Conservation (phyloP, 2,329 filamentous ascomycete species). For the Phialophora verrucosa region DNA sequence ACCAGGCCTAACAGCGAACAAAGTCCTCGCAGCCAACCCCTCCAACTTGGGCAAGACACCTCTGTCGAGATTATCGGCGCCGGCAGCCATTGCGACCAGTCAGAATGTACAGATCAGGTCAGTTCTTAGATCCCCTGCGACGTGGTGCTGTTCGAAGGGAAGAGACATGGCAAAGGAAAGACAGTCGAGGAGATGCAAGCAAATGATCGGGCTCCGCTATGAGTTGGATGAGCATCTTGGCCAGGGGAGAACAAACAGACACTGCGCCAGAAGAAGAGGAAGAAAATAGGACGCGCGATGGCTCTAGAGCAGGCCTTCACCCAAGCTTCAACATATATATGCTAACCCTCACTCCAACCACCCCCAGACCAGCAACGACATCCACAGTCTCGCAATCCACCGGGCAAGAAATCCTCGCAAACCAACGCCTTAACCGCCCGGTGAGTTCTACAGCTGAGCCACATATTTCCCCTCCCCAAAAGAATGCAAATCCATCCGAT, state of each 20-base stretch:
- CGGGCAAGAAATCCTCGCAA: constrained; percentile 70
- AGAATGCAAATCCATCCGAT: neutral
- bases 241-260: neutral
- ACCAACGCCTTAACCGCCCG: constrained; percentile 81
- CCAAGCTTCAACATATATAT: neutral
- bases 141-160: neutral
- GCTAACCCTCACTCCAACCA: constrained; percentile 5
- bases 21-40: constrained; percentile 55
- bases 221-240: neutral
- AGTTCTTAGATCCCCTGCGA: constrained; percentile 32
- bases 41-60: constrained; percentile 48
- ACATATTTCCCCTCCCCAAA: neutral
- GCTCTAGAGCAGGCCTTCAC: neutral
- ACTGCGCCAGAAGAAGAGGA: neutral
- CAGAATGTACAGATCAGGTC: constrained; percentile 54
- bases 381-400: constrained; percentile 62
- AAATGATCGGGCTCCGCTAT: neutral
- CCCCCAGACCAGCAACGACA: constrained; percentile 35
- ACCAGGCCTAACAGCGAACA: constrained; percentile 1
- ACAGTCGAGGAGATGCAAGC: neutral
- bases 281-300: neutral
- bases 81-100: constrained; percentile 52
- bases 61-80: constrained; percentile 51
- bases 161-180: neutral
- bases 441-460: neutral